Evolutionary conservation across 2,329 filamentous ascomycete species (phyloP), one percentile per base, ranked within the genome.

Genomic region (Alternaria ethzedia): DNA sequence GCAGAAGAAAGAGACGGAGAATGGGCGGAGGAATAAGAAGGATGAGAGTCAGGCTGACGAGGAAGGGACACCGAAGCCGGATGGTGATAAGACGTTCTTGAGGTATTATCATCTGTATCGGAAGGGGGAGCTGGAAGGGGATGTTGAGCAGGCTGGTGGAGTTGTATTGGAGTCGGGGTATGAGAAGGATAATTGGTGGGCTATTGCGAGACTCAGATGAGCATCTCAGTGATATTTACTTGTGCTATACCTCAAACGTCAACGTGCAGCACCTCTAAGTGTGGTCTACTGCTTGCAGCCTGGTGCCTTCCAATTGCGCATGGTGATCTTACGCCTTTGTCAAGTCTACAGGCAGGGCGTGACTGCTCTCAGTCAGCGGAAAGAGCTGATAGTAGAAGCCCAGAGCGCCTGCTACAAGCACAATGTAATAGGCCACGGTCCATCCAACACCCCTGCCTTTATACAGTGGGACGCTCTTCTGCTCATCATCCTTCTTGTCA

Each of bases 101-200:
- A 87, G 96, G 56, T 99, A 97, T 79, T 99, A 99, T 78, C 96
- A 99, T 81, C 84, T 99, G 25, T 99, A 97, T 80, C 86, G 88
- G 57, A 87, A 92, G 76, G 92, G 92, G 15, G 96, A 99, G 82
- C 84, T 99, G 62, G 94, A 97, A 77, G 86, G 88, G 46, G 92
- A 97, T 77, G 87, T 97, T 61, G 78, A 80, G 54, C 85, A 86
- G 15, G 94, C 91, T 20, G 94, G 94, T 17, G 96, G 94, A 8
- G 82, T 81, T 52, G 88, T 97, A 13, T 73, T 96, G 23, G 90
- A 92, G 69, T 89, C 88, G 63, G 96, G 96, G 32, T 99, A 98
- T 81, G 96, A 99, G 78, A 94, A 90, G 83, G 96, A 98, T 78
- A 99, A 99, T 82, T 98, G 96, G 96, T 99, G 95, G 95, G 93